Base-by-base conservation (phyloP, 1,284 basidiomycete species). In the Papiliotrema fonsecae region DNA sequence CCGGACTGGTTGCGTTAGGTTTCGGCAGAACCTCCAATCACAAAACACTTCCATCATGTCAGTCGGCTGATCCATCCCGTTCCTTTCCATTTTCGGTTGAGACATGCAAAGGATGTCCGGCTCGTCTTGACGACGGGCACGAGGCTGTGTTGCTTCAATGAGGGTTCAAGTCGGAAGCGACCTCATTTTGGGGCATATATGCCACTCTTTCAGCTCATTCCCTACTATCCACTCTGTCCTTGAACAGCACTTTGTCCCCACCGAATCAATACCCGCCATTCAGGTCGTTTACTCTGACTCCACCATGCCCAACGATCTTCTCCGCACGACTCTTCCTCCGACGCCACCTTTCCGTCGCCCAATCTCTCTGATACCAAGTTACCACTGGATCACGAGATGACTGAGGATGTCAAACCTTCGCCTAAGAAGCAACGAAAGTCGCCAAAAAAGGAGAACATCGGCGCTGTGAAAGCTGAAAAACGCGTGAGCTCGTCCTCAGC, bases 241-340 rank as follows among this genome's bases (percentile, higher is more conserved):
- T 10, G 9, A 9, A 16, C 30, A 10, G 30, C 9, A 31, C 30
- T 16, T 10, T 31, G 10, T 16, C 30, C 9, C 30, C 9, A 31
- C 10, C 10, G 30, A 31, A 31, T 16, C 16, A 9, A 31, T 31
- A 31, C 10, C 30, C 10, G 10, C 16, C 30, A 31, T 31, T 16
- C 30, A 10, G 10, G 30, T 16, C 30, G 16, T 31, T 31, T 16
- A 31, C 16, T 31, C 30, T 31, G 30, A 31, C n/a, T n/a, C n/a
- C n/a, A n/a, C 18, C 25, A 51, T 46, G 27, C 37, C 41, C 18
- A 57, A 26, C 54, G 52, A 40, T 55, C 50, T n/a, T 48, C 36
- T 40, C 16, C 43, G 3, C 19, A 35, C 32, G 4, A 3, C 32
- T 4, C 31, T 24, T 35, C 26, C 31, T 31, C 35, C 24, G 30